phyloP scores from a whole-genome alignment of 768 basidiomycete species.

The Lactarius hatsudake region DNA sequence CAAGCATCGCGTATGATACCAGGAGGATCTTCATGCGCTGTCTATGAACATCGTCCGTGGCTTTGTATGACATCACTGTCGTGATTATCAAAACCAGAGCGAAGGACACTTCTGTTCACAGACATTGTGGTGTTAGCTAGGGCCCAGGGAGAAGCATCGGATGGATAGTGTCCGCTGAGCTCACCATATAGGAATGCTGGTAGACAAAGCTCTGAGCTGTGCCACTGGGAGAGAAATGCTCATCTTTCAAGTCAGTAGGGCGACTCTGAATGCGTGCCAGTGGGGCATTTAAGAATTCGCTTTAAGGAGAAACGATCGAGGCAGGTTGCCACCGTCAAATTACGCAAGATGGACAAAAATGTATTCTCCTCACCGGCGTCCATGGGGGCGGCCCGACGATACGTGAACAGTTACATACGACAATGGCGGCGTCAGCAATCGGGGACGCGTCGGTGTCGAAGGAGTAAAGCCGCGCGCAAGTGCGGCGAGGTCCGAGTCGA shows the following conservation, averaged over 20 bases:
- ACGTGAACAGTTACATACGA: too few relatives aligned
- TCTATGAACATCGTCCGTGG: not conserved
- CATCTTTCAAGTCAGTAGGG: not conserved
- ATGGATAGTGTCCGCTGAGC: not conserved
- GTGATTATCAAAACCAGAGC: constrained; percentile 6
- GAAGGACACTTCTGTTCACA: not conserved
- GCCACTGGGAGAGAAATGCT: not conserved
- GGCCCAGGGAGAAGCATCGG: not conserved
- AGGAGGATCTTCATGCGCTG: constrained; percentile 13
- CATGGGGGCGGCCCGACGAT: too few relatives aligned
- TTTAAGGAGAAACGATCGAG: not conserved
- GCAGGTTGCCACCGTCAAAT: not conserved
- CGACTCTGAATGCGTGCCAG: not conserved
- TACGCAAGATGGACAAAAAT: too few relatives aligned
- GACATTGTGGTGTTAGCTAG: not conserved
- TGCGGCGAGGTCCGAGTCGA: too few relatives aligned
- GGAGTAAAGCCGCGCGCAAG: too few relatives aligned
- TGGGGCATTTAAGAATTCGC: not conserved
- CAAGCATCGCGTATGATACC: constrained; percentile 4
- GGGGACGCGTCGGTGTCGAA: too few relatives aligned
- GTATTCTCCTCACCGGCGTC: too few relatives aligned
- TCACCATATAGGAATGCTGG: constrained; percentile 15
- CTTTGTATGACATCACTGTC: not conserved
- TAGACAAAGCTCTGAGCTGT: constrained; percentile 4
- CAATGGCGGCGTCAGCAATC: too few relatives aligned